phyloP scores from a whole-genome alignment of 2,329 filamentous ascomycete species.

The Penicillium sp. region DNA sequence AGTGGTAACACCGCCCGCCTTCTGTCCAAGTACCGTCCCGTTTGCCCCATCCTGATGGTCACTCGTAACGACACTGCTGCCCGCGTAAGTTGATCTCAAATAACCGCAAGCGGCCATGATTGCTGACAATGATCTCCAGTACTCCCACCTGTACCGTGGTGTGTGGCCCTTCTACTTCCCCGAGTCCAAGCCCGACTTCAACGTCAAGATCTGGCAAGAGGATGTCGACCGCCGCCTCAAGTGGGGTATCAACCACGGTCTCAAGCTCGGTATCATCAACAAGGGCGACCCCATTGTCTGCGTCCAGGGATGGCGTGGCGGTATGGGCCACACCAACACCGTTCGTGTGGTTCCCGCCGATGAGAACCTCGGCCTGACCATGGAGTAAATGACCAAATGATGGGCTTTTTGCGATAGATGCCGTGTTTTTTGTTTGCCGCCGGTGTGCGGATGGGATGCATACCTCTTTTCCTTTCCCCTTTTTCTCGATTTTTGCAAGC shows the following conservation, averaged over 20 bases:
- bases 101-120: not conserved
- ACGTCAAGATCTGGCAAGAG: constrained; percentile 93
- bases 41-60: constrained; percentile 99
- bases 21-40: constrained; percentile 96
- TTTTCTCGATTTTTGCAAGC: constrained; percentile 15
- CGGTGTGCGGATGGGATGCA: constrained; percentile 28
- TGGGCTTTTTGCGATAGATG: constrained; percentile 9
- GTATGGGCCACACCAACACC: constrained; percentile 70
- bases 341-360: constrained; percentile 54
- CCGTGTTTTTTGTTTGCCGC: constrained; percentile 16
- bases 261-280: constrained; percentile 78
- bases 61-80: constrained; percentile 82
- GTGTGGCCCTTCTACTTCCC: constrained; percentile 97
- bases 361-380: constrained; percentile 44
- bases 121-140: constrained; percentile 47
- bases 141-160: constrained; percentile 93
- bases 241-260: constrained; percentile 88
- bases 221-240: constrained; percentile 97
- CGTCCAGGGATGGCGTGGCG: constrained; percentile 69
- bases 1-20: constrained; percentile 91
- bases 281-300: constrained; percentile 72
- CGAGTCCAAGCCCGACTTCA: constrained; percentile 92
- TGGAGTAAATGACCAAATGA: constrained; percentile 30
- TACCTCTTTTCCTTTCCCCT: constrained; percentile 20
- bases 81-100: constrained; percentile 54